Percentiles rank a stretch among this genome's conserved stretches.
phyloP scores from a whole-genome alignment of 257 asterid genomes.

The Scutellaria galericulata region DNA sequence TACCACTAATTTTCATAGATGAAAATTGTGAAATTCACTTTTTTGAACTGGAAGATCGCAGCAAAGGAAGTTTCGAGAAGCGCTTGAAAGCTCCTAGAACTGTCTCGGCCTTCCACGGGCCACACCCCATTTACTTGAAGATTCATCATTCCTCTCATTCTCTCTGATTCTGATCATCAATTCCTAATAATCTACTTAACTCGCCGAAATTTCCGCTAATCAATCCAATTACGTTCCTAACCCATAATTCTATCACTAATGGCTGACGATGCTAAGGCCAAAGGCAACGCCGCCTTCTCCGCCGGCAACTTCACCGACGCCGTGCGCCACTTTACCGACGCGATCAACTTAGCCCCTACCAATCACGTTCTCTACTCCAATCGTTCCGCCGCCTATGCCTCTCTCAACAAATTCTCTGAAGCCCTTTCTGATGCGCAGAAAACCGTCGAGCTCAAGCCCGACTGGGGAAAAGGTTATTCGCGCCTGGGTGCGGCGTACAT shows the following conservation, averaged over 20 bases:
- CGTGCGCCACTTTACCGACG: constrained; percentile 71
- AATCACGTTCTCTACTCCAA: constrained; percentile 92
- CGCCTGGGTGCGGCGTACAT: constrained; percentile 88
- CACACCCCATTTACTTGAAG: background rate
- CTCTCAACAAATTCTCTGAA: constrained; percentile 60
- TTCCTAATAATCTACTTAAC: too few relatives aligned
- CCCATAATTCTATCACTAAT: constrained; percentile 11
- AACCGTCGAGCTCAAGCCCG: constrained; percentile 85
- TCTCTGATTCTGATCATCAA: too few relatives aligned
- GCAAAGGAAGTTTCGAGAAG: too few relatives aligned
- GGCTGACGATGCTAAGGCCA: constrained; percentile 96
- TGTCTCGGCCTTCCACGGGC: background rate
- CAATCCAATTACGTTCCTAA: background rate
- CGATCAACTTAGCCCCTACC: constrained; percentile 64
- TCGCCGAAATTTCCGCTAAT: background rate
- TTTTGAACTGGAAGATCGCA: too few relatives aligned
- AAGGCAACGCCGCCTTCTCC: constrained; percentile 92
- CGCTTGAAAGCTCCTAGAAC: background rate
- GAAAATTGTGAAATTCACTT: too few relatives aligned
- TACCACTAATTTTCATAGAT: too few relatives aligned
- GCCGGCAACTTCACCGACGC: constrained; percentile 75
- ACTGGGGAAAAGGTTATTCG: constrained; percentile 87
- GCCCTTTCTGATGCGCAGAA: constrained; percentile 87
- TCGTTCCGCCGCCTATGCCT: constrained; percentile 92
- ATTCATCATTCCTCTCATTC: background rate